These are phyloP conservation scores for Mucor lusitanicus DNA, from an alignment of 371 early-diverging fungal species.

Conservation along the genomic window DNA sequence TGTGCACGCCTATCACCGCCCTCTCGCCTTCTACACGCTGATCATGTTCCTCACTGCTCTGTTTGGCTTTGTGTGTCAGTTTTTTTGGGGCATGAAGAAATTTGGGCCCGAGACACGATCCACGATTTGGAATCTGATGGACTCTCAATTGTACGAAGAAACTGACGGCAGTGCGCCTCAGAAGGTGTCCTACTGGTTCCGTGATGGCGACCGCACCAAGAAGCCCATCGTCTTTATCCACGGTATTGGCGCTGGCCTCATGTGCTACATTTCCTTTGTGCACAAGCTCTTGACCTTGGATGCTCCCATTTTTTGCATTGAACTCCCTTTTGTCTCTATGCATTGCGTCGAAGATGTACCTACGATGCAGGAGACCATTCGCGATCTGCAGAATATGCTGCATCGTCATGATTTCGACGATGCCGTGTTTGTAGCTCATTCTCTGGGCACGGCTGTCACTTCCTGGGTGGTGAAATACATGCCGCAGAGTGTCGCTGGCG, in stretches of 20 bases:
- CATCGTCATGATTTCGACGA: constrained; percentile 50
- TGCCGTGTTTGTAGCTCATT: constrained; percentile 72
- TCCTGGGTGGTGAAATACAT: constrained; percentile 54
- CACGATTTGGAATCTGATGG: constrained; percentile 29
- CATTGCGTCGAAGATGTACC: constrained; percentile 63
- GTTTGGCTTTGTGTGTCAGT: constrained; percentile 22
- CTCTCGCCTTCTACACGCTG: constrained; percentile 60
- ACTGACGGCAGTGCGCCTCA: constrained; percentile 9
- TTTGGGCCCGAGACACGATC: constrained; percentile 41
- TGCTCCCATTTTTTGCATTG: constrained; percentile 67
- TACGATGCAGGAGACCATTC: constrained; percentile 60
- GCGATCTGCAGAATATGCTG: constrained; percentile 65
- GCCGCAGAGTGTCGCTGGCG: constrained; percentile 48
- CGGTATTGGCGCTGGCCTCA: constrained; percentile 71
- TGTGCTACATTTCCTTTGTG: constrained; percentile 60
- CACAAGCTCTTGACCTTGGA: constrained; percentile 38
- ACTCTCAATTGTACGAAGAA: constrained; percentile 22
- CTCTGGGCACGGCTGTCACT: constrained; percentile 65
- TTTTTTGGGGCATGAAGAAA: constrained; percentile 35
- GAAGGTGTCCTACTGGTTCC: constrained; percentile 57
- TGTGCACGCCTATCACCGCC: constrained; percentile 68
- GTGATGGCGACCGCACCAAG: constrained; percentile 43
- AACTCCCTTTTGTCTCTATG: constrained; percentile 73
- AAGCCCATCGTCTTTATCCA: constrained; percentile 72
- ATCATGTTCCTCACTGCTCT: constrained; percentile 26